Evolutionary conservation across 495 filamentous ascomycete species (phyloP), one percentile per base, ranked within the genome.

Genomic region (Neurospora pannonica): DNA sequence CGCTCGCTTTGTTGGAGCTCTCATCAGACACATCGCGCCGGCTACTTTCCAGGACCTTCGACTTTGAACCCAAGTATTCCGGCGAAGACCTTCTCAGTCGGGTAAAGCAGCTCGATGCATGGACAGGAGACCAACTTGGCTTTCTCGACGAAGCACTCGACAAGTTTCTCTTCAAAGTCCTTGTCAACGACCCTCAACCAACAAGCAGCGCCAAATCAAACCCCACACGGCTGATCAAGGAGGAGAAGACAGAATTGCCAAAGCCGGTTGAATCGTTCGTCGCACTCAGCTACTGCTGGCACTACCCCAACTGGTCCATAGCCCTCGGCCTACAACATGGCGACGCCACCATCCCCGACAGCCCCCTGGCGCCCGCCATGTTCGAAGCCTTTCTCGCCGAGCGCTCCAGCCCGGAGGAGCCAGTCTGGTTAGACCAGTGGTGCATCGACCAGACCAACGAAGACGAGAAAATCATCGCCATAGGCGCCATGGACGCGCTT

Each of bases 381-480:
- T 72, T 77, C 70, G 62, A 75, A 19, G 79, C 77, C 17, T 72
- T 81, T 2, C 72, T 79, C 54, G 60, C 13, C 1, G 71, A 74
- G 3, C 74, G 76, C 1, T 7, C 24, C 13, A 28, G 5, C 19
- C 37, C 67, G 0, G 71, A 71, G 19, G 77, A 78, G 42, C 76
- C 71, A 0, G 74, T 82, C 0, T 83, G 82, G 82, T 71, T 82
- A 10, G 79, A 82, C 43, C 74, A 77, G 43, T 73, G 82, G 39
- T 82, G 81, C 71, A 83, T 82, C 75, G 78, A 82, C 74, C 81
- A 83, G 38, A 39, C 9, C 4, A 72, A 80, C 48, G 75, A 74
- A 13, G 72, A 10, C 0, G 78, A 83, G 60, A 82, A 80, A 38
- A 69, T 34, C 0, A 43, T 71, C 2, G 78, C 81, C 34, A 77